phyloP scores from a whole-genome alignment of 2,329 filamentous ascomycete genomes.

The Fusarium sublunatum region DNA sequence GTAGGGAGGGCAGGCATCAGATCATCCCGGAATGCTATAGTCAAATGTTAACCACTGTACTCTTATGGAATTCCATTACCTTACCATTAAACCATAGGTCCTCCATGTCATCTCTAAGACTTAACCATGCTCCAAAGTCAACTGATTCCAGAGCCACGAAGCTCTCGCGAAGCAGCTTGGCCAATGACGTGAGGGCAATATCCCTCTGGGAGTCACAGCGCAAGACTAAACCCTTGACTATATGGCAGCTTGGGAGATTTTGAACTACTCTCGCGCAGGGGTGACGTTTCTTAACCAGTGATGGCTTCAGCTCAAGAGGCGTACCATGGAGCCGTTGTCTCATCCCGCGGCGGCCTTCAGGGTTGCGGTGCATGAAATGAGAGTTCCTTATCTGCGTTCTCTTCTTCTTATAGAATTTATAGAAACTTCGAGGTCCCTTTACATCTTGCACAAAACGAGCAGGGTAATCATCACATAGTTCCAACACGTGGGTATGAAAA shows the following conservation, averaged over 20 bases:
- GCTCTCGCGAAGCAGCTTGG: constrained; percentile 25
- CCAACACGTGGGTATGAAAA: not conserved
- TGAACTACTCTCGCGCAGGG: not conserved
- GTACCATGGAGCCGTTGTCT: constrained; percentile 11
- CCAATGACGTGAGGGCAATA: constrained; percentile 14
- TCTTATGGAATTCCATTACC: not conserved
- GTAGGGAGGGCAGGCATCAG: constrained; percentile 17
- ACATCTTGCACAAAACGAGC: constrained; percentile 19
- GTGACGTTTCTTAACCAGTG: constrained; percentile 1
- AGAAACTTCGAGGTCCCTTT: not conserved
- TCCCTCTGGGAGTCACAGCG: constrained; percentile 13
- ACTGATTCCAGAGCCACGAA: constrained; percentile 21
- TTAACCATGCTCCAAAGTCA: constrained; percentile 3
- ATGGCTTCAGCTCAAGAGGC: constrained; percentile 19
- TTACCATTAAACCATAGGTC: constrained; percentile 4
- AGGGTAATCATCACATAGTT: constrained; percentile 20
- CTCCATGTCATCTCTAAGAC: not conserved
- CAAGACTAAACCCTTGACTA: constrained; percentile 25
- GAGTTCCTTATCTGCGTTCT: too few relatives aligned
- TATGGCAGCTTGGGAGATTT: constrained; percentile 13
- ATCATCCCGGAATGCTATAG: constrained; percentile 10
- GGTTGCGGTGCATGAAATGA: too few relatives aligned
- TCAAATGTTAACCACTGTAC: constrained; percentile 2
- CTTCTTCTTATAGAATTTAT: too few relatives aligned
- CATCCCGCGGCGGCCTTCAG: not conserved